Evolutionary conservation across 345 rosid species (phyloP).

Genomic region (Brassica rapa): DNA sequence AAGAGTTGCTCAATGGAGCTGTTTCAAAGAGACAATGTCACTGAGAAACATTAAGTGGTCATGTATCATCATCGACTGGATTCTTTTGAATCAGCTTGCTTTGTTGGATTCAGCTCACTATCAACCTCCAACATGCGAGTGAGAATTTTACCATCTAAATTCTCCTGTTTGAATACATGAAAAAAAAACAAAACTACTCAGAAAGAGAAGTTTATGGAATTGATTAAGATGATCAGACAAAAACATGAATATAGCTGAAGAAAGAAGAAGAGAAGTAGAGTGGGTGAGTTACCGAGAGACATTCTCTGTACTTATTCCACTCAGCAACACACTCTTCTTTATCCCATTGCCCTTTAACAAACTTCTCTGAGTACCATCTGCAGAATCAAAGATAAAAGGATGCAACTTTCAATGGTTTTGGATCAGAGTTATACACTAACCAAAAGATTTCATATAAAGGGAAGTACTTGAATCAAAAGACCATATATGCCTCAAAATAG

Average conservation of each 20-base stretch:
- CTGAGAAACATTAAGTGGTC: constrained; percentile 17
- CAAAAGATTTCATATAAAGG: background rate
- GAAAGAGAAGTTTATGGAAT: background rate
- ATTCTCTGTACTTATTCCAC: constrained; percentile 78
- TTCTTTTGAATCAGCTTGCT: constrained; percentile 38
- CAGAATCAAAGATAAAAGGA: background rate
- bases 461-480: background rate
- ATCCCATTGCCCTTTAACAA: constrained; percentile 81
- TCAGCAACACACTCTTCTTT: constrained; percentile 69
- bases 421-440: background rate
- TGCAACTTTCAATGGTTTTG: background rate
- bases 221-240: background rate
- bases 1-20: background rate
- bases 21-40: constrained; percentile 18
- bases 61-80: constrained; percentile 35
- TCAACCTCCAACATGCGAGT: constrained; percentile 74
- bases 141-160: constrained; percentile 74
- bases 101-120: constrained; percentile 30
- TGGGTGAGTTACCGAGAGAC: constrained; percentile 60
- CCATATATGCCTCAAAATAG: background rate
- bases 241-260: background rate
- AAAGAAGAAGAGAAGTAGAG: background rate
- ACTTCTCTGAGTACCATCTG: constrained; percentile 91
- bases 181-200: constrained; percentile 1
- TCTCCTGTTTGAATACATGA: constrained; percentile 48